phyloP scores from a whole-genome alignment of 164 flowering plant genomes.

The Tinospora cordifolia region DNA sequence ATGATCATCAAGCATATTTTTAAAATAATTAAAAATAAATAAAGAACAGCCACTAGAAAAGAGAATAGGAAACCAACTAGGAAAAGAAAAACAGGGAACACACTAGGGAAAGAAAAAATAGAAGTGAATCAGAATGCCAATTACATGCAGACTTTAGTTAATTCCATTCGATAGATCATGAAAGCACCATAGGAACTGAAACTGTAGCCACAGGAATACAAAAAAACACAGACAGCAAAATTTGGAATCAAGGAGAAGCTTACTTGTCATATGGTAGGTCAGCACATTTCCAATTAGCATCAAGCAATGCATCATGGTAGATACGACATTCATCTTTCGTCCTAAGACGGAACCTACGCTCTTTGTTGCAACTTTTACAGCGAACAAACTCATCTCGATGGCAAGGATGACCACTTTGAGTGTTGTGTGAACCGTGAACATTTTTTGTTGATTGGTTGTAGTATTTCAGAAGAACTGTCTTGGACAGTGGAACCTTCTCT shows the following conservation, averaged over 20 bases:
- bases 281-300: slow-evolving; percentile 62
- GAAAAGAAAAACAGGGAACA: no score
- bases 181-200: no score
- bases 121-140: no score
- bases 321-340: slow-evolving; percentile 70
- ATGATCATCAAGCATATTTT: no score
- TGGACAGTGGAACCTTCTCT: slow-evolving; percentile 66
- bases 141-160: no score
- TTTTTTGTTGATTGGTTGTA: slow-evolving; percentile 49
- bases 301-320: slow-evolving; percentile 67
- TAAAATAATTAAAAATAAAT: no score
- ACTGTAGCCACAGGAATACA: no score
- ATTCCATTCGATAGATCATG: no score
- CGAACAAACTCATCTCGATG: slow-evolving; percentile 79
- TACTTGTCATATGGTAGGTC: slow-evolving; percentile 68
- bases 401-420: slow-evolving; percentile 38
- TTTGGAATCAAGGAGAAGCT: slow-evolving; percentile 15
- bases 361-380: slow-evolving; percentile 59
- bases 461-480: slow-evolving; percentile 70
- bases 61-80: no score
- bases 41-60: no score
- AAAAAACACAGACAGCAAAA: not conserved
- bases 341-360: slow-evolving; percentile 74
- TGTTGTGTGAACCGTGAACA: slow-evolving; percentile 42
- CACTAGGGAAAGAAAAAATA: no score